Conservation (phyloP, 345 rosid species). For the Gossypium bickii region DNA sequence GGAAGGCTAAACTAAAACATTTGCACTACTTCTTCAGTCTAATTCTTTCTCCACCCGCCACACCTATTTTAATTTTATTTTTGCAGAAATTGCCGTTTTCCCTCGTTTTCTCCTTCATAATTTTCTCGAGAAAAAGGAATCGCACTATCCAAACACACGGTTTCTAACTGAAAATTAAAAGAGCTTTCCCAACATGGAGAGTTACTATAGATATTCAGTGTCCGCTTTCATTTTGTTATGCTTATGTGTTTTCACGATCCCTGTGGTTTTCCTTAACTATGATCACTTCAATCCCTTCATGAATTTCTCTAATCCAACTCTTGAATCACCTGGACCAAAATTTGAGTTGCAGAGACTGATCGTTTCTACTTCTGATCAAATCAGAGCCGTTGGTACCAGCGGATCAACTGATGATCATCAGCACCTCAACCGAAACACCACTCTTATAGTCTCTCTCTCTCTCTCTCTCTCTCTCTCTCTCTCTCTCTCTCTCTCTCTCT, state of each 20-base stretch:
- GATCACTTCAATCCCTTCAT: slow-evolving; percentile 18
- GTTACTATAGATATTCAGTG: neutral
- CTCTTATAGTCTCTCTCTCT: slow-evolving; percentile 12
- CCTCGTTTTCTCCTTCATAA: slow-evolving; percentile 3
- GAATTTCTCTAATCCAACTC: slow-evolving; percentile 23
- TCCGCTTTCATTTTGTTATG: slow-evolving; percentile 7
- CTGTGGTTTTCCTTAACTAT: slow-evolving; percentile 20
- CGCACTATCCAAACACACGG: slow-evolving; percentile 22
- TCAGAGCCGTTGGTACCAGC: slow-evolving; percentile 26
- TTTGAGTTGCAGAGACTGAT: slow-evolving; percentile 27
- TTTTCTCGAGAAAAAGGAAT: slow-evolving; percentile 16
- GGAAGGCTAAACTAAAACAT: neutral
- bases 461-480: neutral
- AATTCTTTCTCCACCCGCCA: neutral
- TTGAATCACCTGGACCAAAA: slow-evolving; percentile 22
- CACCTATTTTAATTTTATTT: neutral
- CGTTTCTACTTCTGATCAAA: slow-evolving; percentile 22
- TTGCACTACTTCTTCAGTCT: neutral
- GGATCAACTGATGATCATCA: slow-evolving; percentile 11
- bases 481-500: neutral
- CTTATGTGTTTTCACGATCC: slow-evolving; percentile 22
- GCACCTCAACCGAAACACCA: slow-evolving; percentile 15
- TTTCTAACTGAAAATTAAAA: neutral
- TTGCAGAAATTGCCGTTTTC: neutral
- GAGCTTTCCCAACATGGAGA: slow-evolving; percentile 17